phyloP scores from a whole-genome alignment of 192 early-diverging fungal genomes.

The Geranomyces variabilis region DNA sequence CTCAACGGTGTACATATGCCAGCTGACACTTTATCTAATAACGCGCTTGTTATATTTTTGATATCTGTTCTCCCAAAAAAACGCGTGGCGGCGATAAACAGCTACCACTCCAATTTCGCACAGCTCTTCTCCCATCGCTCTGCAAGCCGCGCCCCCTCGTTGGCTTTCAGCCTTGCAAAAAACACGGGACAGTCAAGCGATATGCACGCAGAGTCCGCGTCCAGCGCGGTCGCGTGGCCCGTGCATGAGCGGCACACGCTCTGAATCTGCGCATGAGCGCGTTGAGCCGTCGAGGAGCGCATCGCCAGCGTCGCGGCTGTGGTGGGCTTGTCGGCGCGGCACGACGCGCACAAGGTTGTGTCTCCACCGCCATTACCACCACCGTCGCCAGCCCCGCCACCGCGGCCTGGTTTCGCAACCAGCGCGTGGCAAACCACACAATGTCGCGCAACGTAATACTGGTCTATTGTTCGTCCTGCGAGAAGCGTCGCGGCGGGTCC shows the following conservation, averaged over 20 bases:
- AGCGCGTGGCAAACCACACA: constrained; percentile 62
- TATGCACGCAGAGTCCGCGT: constrained; percentile 51
- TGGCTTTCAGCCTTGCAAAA: constrained; percentile 43
- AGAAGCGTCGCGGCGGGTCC: not conserved
- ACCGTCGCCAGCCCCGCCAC: not conserved
- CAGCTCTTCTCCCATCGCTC: not conserved
- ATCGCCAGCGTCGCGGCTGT: constrained; percentile 22
- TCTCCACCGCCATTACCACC: not conserved
- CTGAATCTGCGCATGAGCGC: constrained; percentile 42
- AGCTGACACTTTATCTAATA: too few relatives aligned
- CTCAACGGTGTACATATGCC: too few relatives aligned
- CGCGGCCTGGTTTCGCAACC: not conserved
- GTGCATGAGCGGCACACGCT: constrained; percentile 58
- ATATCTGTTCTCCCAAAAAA: too few relatives aligned
- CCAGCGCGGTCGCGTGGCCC: constrained; percentile 39
- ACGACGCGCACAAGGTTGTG: constrained; percentile 32
- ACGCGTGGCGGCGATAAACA: too few relatives aligned
- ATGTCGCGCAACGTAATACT: constrained; percentile 67
- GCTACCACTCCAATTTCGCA: not conserved
- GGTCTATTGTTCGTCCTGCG: constrained; percentile 59
- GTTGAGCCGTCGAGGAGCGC: constrained; percentile 39
- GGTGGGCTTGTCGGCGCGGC: constrained; percentile 26
- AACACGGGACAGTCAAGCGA: constrained; percentile 68
- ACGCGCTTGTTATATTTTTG: too few relatives aligned
- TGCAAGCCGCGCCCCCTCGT: constrained; percentile 22